Evolutionary conservation across 1,284 basidiomycete species (phyloP).

Genomic region (Papiliotrema nemorosa): DNA sequence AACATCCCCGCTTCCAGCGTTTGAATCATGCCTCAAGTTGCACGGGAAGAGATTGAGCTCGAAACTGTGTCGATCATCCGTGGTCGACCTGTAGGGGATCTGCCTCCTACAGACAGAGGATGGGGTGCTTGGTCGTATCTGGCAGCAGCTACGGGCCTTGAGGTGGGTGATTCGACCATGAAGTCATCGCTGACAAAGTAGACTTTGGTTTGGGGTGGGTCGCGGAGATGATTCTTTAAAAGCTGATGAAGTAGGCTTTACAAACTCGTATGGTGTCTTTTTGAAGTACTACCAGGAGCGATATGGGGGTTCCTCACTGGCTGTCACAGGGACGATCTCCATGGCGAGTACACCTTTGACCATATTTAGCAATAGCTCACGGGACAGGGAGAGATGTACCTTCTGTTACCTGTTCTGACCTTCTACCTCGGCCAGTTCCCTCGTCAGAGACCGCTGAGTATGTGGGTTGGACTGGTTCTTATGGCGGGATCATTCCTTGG

Average conservation of each 20-base stretch:
- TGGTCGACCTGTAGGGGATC: neutral
- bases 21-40: no score
- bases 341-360: constrained; percentile 11
- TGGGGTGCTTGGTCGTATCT: constrained; percentile 25
- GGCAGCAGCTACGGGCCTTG: constrained; percentile 19
- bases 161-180: constrained; percentile 8
- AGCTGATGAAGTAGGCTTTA: constrained; percentile 14
- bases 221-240: neutral
- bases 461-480: constrained; percentile 22
- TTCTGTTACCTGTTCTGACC: constrained; percentile 20
- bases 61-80: neutral
- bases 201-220: constrained; percentile 26
- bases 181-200: neutral
- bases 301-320: constrained; percentile 14
- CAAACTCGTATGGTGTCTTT: constrained; percentile 26
- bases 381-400: constrained; percentile 24
- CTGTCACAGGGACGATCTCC: constrained; percentile 21
- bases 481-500: constrained; percentile 16
- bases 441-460: constrained; percentile 10
- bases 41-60: neutral
- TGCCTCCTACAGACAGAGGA: constrained; percentile 23
- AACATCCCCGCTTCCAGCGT: neutral
- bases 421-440: constrained; percentile 19
- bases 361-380: neutral
- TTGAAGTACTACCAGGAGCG: constrained; percentile 18